phyloP scores from a whole-genome alignment of 495 filamentous ascomycete genomes.

The Delitschia confertaspora region DNA sequence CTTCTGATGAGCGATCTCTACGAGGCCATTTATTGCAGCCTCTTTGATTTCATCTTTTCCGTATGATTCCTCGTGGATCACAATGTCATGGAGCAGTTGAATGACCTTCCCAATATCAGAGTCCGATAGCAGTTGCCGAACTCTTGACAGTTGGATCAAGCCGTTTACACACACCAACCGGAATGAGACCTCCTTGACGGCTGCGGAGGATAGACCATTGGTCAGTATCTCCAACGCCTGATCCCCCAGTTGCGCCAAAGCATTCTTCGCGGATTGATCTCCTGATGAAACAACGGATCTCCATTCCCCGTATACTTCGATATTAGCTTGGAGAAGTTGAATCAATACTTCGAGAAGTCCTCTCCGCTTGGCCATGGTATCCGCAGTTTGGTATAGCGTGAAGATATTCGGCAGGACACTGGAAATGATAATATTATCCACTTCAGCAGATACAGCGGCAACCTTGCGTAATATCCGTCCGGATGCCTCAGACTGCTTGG shows the following conservation, averaged over 20 bases:
- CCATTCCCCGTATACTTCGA: conserved; percentile 51
- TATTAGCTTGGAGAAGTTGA: conserved; percentile 49
- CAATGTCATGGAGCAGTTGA: conserved; percentile 56
- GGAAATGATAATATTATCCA: conserved; percentile 48
- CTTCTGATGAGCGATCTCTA: conserved; percentile 57
- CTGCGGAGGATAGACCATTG: conserved; percentile 51
- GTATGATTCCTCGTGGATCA: conserved; percentile 50
- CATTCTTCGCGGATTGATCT: conserved; percentile 35
- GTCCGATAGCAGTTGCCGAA: conserved; percentile 52
- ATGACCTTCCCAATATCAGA: conserved; percentile 56
- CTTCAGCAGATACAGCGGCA: conserved; percentile 46
- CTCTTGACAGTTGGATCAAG: conserved; percentile 47
- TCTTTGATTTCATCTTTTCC: conserved; percentile 52
- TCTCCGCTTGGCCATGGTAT: conserved; percentile 57
- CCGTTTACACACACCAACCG: conserved; percentile 52
- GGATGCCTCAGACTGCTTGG: conserved; percentile 63
- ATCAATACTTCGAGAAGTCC: conserved; percentile 57
- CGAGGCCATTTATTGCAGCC: conserved; percentile 54
- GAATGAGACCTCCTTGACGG: conserved; percentile 59
- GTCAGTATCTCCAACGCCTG: conserved; percentile 53
- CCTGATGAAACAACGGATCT: conserved; percentile 36
- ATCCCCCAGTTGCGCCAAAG: conserved; percentile 50
- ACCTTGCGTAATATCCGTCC: conserved; percentile 54
- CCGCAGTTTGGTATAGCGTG: conserved; percentile 55
- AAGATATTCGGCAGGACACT: conserved; percentile 52